Evolutionary conservation across 2,329 filamentous ascomycete genomes (phyloP).

Genomic region (Teratosphaeria gauchensis): DNA sequence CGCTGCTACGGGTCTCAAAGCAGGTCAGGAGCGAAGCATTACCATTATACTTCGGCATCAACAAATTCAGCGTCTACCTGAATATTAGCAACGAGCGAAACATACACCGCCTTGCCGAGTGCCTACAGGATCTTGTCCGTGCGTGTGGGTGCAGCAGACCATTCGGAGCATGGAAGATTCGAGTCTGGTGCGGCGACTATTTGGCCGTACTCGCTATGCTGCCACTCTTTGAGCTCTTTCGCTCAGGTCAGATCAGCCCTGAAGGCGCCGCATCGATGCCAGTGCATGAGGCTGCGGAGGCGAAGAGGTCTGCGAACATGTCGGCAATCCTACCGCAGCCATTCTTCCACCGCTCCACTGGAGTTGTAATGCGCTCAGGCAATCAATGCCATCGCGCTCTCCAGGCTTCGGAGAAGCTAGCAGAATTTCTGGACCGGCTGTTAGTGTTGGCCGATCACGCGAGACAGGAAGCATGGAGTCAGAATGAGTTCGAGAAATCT

Average conservation of each 20-base stretch:
- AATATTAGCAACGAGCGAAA: background rate
- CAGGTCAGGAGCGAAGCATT: background rate
- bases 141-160: background rate
- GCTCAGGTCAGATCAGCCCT: background rate
- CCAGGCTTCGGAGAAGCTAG: background rate
- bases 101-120: background rate
- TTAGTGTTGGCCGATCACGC: background rate
- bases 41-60: background rate
- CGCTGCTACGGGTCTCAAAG: background rate
- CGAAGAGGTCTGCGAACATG: background rate
- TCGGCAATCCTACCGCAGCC: background rate
- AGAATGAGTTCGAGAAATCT: background rate
- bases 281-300: background rate
- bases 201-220: background rate
- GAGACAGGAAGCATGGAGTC: background rate
- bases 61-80: background rate
- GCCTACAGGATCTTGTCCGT: background rate
- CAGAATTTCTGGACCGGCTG: background rate
- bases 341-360: background rate
- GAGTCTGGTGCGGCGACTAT: background rate
- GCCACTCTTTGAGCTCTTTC: background rate
- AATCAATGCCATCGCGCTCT: background rate
- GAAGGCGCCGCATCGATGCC: background rate
- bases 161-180: background rate
- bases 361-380: background rate